phyloP scores from a whole-genome alignment of 73 alveolate genomes.

The Tetrahymena borealis region DNA sequence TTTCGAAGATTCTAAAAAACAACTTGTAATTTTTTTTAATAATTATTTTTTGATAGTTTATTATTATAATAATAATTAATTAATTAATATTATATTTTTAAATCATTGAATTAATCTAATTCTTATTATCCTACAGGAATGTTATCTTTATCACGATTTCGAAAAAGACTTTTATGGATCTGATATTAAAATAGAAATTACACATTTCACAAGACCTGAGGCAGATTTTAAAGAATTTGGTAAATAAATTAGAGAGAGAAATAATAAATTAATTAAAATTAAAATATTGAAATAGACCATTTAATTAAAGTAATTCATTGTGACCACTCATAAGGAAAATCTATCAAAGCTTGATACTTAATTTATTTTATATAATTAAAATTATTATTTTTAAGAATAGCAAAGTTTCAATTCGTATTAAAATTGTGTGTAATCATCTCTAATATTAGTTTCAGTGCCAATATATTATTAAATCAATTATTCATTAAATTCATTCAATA shows the following conservation, averaged over 20 bases:
- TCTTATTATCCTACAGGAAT: too few relatives aligned
- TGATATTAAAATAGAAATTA: conserved; percentile 1
- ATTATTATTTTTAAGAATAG: too few relatives aligned
- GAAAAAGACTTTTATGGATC: conserved; percentile 33
- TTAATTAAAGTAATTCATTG: neutral
- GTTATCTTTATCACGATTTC: conserved; percentile 30
- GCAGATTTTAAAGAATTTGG: conserved; percentile 37
- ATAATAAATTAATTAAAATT: conserved; percentile 1
- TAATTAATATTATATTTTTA: too few relatives aligned
- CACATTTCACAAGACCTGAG: conserved; percentile 34
- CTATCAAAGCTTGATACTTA: neutral
- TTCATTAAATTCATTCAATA: too few relatives aligned
- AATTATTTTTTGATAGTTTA: neutral
- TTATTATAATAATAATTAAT: neutral
- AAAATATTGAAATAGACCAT: neutral
- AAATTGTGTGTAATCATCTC: too few relatives aligned
- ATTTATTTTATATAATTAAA: too few relatives aligned
- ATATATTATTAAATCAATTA: too few relatives aligned
- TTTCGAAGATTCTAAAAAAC: neutral
- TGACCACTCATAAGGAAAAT: neutral
- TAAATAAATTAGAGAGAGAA: neutral
- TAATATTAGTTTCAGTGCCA: too few relatives aligned
- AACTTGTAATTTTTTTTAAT: neutral
- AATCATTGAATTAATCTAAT: too few relatives aligned
- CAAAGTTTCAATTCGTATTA: too few relatives aligned